Evolutionary conservation across 108 stramenopile species (phyloP).

Genomic region (Asterionellopsis glacialis): DNA sequence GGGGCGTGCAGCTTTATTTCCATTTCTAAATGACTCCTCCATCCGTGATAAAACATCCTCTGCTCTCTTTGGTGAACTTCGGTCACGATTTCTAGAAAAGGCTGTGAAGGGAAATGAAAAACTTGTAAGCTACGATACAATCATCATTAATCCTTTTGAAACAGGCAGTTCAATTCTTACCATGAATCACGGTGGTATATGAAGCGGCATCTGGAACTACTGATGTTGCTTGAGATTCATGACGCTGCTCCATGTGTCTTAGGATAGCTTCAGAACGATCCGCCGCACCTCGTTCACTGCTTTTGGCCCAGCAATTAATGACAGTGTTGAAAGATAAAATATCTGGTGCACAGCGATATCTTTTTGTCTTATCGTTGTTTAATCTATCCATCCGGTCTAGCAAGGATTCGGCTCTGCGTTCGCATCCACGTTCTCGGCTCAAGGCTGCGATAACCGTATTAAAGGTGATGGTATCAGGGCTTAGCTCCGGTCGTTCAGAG

Average conservation of each 20-base stretch:
- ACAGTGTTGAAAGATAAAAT: constrained; percentile 67
- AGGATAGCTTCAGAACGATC: constrained; percentile 14
- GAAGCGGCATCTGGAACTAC: constrained; percentile 43
- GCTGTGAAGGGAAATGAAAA: neutral
- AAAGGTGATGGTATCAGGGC: constrained; percentile 30
- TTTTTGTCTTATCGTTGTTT: neutral
- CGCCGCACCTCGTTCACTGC: constrained; percentile 1
- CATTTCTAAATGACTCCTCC: constrained; percentile 19
- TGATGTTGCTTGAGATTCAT: constrained; percentile 18
- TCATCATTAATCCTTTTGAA: neutral
- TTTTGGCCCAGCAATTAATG: constrained; percentile 12
- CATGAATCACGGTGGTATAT: constrained; percentile 4
- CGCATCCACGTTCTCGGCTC: constrained; percentile 1
- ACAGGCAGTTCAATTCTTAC: neutral
- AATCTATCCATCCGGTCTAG: constrained; percentile 11
- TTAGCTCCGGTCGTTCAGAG: neutral
- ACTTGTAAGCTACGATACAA: neutral
- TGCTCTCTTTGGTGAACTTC: constrained; percentile 28
- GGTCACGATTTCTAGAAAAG: constrained; percentile 5
- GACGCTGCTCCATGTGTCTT: constrained; percentile 7
- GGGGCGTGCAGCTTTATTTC: neutral
- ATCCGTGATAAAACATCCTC: constrained; percentile 33
- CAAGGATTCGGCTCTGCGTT: constrained; percentile 15
- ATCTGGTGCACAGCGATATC: constrained; percentile 21
- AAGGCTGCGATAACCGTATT: constrained; percentile 12